Conservation (phyloP, 2,329 filamentous ascomycete genomes). For the Trichoderma pleuroti region DNA sequence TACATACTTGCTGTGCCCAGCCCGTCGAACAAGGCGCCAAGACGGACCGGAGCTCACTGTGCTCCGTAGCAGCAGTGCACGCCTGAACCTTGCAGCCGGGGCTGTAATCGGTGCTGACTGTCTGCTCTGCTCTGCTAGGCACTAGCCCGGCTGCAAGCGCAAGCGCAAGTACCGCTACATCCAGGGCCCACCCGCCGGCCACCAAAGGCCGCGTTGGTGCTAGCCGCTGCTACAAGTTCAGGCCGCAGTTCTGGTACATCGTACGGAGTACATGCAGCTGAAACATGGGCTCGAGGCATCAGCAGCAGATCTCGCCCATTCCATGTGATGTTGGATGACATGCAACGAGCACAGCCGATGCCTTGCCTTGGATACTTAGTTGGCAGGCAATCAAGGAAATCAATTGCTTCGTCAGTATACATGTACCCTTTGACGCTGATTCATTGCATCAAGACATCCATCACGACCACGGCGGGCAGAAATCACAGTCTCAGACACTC, state of each 20-base stretch:
- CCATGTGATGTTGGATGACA: not conserved
- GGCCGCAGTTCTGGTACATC: not conserved
- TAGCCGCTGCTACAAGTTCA: not conserved
- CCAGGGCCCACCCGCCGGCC: not conserved
- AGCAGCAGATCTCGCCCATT: not conserved
- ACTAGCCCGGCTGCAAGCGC: not conserved
- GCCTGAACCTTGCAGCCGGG: not conserved
- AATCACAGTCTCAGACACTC: not conserved
- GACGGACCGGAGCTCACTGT: not conserved
- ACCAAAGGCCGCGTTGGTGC: slow-evolving; percentile 11
- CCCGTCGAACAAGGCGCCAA: not conserved
- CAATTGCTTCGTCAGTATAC: not conserved
- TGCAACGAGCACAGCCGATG: not conserved
- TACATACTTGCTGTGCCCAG: not conserved
- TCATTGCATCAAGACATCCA: not conserved
- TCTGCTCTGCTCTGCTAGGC: too few species aligned
- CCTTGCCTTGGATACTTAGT: not conserved
- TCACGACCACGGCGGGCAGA: not conserved
- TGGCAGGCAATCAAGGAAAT: not conserved
- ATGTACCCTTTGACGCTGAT: not conserved
- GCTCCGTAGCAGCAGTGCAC: too few species aligned
- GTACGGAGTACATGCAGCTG: not conserved
- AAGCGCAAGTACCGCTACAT: not conserved
- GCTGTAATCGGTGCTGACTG: not conserved
- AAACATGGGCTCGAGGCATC: not conserved